Evolutionary conservation across 2,329 filamentous ascomycete genomes (phyloP).

Genomic region (Exophiala calicioides): DNA sequence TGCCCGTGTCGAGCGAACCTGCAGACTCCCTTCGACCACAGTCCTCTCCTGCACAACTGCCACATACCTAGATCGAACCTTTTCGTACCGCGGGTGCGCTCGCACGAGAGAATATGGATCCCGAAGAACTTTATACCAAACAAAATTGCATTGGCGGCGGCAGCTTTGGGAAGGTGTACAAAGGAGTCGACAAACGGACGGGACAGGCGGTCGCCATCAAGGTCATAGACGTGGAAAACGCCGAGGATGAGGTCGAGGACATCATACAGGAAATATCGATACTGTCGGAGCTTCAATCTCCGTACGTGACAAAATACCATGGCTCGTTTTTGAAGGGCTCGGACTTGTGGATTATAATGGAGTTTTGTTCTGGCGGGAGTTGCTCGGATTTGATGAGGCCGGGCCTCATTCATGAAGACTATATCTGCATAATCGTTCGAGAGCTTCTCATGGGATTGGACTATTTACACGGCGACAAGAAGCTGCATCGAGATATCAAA

Average conservation of each 20-base stretch:
- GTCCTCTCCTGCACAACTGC: no score
- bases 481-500: constrained; percentile 95
- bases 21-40: no score
- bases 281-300: constrained; percentile 90
- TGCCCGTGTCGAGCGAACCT: no score
- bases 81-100: no score
- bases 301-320: constrained; percentile 96
- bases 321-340: constrained; percentile 95
- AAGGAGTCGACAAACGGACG: constrained; percentile 92
- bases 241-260: constrained; percentile 98
- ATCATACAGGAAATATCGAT: constrained; percentile 99
- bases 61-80: no score
- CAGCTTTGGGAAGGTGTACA: constrained; percentile 98
- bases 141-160: constrained; percentile 91
- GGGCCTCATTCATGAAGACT: constrained; percentile 85
- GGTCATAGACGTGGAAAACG: constrained; percentile 97
- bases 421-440: constrained; percentile 91
- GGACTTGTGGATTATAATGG: constrained; percentile 99
- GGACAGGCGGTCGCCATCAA: constrained; percentile 97
- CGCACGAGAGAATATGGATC: constrained; percentile 65
- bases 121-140: constrained; percentile 89
- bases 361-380: constrained; percentile 95
- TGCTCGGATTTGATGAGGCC: constrained; percentile 96
- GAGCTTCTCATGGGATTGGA: constrained; percentile 88
- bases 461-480: constrained; percentile 93